phyloP scores from a whole-genome alignment of 1,284 basidiomycete species.

The Moesziomyces parantarcticus region DNA sequence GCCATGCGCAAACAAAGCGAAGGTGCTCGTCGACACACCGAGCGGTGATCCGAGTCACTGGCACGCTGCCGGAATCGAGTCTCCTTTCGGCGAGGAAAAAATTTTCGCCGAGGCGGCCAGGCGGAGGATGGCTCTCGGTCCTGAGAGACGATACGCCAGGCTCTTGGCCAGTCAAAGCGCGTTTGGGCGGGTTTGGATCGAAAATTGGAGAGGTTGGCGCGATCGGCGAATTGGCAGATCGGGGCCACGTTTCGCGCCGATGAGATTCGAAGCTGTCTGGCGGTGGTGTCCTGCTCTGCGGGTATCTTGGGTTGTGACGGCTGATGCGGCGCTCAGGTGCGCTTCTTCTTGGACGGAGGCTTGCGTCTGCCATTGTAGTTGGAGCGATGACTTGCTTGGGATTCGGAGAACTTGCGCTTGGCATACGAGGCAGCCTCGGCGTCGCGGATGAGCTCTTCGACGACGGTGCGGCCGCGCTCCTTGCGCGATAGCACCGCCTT shows the following conservation, averaged over 20 bases:
- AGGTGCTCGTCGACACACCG: too few relatives aligned
- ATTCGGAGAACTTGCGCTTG: conserved; percentile 90
- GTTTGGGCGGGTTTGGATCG: too few relatives aligned
- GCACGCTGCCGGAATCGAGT: too few relatives aligned
- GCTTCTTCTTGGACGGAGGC: conserved; percentile 38
- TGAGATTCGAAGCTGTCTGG: conserved; percentile 4
- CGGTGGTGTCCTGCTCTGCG: background rate
- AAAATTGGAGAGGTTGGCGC: too few relatives aligned
- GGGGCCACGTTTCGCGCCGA: background rate
- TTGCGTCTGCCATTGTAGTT: conserved; percentile 41
- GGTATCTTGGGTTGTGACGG: background rate
- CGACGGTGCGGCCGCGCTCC: conserved; percentile 81
- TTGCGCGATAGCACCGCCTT: conserved; percentile 77
- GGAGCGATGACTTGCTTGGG: conserved; percentile 34
- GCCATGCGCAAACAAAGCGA: too few relatives aligned
- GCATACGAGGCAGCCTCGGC: conserved; percentile 86
- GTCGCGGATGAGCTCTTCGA: conserved; percentile 89
- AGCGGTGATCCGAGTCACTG: too few relatives aligned
- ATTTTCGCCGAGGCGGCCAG: too few relatives aligned
- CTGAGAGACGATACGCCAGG: too few relatives aligned
- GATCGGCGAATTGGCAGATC: background rate
- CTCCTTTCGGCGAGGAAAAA: too few relatives aligned
- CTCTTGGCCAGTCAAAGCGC: background rate
- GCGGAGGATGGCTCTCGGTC: too few relatives aligned
- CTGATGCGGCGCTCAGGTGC: conserved; percentile 8